A percentile compares a stretch with the other conserved stretches of the same genome.
Conservation (phyloP, 1,284 basidiomycete genomes). For the Ceratobasidium papillatum region DNA sequence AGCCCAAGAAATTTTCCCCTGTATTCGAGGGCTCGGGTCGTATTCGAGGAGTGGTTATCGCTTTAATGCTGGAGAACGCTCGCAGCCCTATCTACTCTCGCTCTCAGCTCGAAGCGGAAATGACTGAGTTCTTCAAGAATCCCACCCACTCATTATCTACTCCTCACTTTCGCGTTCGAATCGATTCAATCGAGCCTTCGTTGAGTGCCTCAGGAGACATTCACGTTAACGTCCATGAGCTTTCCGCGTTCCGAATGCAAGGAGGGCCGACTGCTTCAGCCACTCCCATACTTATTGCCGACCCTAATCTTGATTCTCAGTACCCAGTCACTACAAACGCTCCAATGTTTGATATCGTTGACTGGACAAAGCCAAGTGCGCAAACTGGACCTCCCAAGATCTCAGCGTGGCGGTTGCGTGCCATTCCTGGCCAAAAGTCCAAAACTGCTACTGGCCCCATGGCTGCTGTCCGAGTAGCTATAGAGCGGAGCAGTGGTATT, state of each 20-base stretch:
- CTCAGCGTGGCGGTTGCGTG: conserved; percentile 56
- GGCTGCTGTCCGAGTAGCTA: conserved; percentile 20
- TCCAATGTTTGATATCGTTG: conserved; percentile 65
- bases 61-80: conserved; percentile 13
- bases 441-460: neutral
- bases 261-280: conserved; percentile 28
- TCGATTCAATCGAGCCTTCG: conserved; percentile 32
- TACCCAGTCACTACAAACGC: conserved; percentile 48
- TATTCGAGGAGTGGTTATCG: conserved; percentile 27
- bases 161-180: conserved; percentile 40
- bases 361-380: conserved; percentile 66
- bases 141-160: conserved; percentile 48
- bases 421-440: conserved; percentile 45
- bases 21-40: conserved; percentile 34
- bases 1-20: conserved; percentile 6
- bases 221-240: conserved; percentile 57
- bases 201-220: conserved; percentile 41
- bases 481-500: conserved; percentile 1
- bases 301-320: conserved; percentile 44
- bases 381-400: conserved; percentile 68
- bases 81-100: conserved; percentile 9
- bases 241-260: conserved; percentile 60
- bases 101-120: conserved; percentile 47
- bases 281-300: conserved; percentile 44
- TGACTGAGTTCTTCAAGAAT: conserved; percentile 65